Base-by-base conservation (phyloP, 768 basidiomycete genomes). In the Boletus sp. region DNA sequence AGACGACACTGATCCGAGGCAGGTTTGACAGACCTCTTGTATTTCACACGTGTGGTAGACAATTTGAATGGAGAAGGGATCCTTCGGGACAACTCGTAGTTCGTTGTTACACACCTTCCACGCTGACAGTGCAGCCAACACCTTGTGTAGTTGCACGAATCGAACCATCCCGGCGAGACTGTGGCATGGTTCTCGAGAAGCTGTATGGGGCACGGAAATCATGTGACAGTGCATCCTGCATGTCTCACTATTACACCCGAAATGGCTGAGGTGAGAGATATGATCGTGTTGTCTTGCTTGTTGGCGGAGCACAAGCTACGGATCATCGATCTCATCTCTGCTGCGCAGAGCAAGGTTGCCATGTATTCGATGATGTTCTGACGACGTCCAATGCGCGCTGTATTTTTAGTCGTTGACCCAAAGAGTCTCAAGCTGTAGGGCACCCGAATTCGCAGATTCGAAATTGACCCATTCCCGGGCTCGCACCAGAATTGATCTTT, bases 211-310 rank as follows among this genome's bases (percentile, higher is more conserved):
- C 7, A 40, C 6, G 13, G 23, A 17, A 32, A 30, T 11, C 11
- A 17, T 35, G 21, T 19, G 13, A 29, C 25, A 25, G 25, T 21
- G 8, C 25, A 13, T n/a, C 34, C 53, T 15, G 29, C 60, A 7
- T 33, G n/a, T 19, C 64, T 65, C 15, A 8, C 46, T 10, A 56
- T 64, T 35, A 62, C 42, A 27, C 55, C 53, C 8, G 60, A 63
- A 29, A 29, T 58, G 35, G 32, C 7, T 11, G 51, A 55, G 32
- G 37, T 57, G 45, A 45, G 27, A 44, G 60, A 66, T 29, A 38
- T 53, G 42, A 49, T 64, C 41, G 64, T 65, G 5, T 37, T 63
- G 33, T 63, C 64, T 41, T 63, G 61, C 29, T 23, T 66, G 37
- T 35, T 64, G 58, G 60, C 46, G 21, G 64, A 43, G 23, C 51